These are phyloP conservation scores for Carex myosuroides DNA, from an alignment of 176 grass and related monocot genomes.

Conservation along the genomic window DNA sequence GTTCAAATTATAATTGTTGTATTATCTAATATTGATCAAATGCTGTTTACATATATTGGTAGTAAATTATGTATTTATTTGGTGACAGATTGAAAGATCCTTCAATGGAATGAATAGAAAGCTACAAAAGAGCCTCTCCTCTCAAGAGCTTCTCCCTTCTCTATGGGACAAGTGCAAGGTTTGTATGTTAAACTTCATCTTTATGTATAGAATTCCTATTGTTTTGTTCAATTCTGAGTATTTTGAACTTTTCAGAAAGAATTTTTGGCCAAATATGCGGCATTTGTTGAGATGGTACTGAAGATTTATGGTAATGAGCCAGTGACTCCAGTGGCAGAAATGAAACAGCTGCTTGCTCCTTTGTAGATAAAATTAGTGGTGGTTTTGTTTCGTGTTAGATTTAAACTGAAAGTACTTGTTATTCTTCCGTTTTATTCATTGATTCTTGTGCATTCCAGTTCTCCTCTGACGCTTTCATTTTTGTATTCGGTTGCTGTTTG, in stretches of 20 bases:
- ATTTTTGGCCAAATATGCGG: conserved; percentile 79
- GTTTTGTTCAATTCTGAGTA: background rate
- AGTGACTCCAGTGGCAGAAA: conserved; percentile 56
- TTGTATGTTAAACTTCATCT: background rate
- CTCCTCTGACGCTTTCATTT: background rate
- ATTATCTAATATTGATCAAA: conserved; percentile 1
- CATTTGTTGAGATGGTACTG: conserved; percentile 74
- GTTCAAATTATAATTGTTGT: conserved; percentile 26
- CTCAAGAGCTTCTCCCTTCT: conserved; percentile 86
- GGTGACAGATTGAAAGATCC: conserved; percentile 76
- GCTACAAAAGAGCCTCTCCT: conserved; percentile 73
- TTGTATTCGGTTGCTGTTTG: background rate
- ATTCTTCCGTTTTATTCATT: background rate
- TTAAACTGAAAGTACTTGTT: background rate
- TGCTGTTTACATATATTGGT: conserved; percentile 4
- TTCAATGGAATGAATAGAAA: conserved; percentile 78
- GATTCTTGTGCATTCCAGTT: conserved; percentile 17
- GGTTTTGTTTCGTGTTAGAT: background rate
- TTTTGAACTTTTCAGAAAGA: conserved; percentile 62
- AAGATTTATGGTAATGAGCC: conserved; percentile 71
- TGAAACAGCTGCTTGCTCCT: conserved; percentile 47
- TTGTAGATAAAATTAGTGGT: conserved; percentile 33
- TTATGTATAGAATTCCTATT: background rate
- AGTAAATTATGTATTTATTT: conserved; percentile 6
- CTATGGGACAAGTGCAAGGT: conserved; percentile 98